phyloP scores from a whole-genome alignment of 371 early-diverging fungal genomes.

The Mortierella sp. region DNA sequence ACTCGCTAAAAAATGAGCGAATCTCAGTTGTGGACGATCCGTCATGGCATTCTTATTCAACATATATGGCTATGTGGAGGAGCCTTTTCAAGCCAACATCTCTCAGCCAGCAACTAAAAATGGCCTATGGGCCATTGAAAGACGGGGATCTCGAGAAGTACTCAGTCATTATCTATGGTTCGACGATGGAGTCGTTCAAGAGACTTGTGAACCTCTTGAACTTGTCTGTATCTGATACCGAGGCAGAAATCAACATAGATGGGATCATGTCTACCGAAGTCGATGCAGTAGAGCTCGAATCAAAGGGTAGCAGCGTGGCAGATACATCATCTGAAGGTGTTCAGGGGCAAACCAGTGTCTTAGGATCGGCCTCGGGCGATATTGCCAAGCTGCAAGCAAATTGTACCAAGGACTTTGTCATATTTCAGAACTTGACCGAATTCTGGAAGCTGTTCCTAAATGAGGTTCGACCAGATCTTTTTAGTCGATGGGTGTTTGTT shows the following conservation, averaged over 20 bases:
- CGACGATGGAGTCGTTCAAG: constrained; percentile 41
- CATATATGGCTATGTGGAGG: constrained; percentile 42
- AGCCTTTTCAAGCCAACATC: constrained; percentile 36
- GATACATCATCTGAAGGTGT: constrained; percentile 14
- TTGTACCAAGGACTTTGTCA: constrained; percentile 71
- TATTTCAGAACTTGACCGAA: constrained; percentile 75
- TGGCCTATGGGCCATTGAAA: constrained; percentile 10
- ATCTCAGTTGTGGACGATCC: constrained; percentile 4
- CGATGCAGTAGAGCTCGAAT: constrained; percentile 2
- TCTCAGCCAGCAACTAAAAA: constrained; percentile 30
- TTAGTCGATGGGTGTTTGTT: constrained; percentile 69
- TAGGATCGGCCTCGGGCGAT: constrained; percentile 47
- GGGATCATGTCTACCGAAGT: background rate
- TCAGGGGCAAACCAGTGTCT: background rate
- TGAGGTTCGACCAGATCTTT: constrained; percentile 54
- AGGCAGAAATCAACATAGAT: constrained; percentile 4
- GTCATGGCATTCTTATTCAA: constrained; percentile 33
- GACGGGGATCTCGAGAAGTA: constrained; percentile 22
- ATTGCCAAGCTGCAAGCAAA: constrained; percentile 61
- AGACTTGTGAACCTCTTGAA: constrained; percentile 37
- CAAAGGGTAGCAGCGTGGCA: constrained; percentile 6
- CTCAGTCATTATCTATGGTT: constrained; percentile 29
- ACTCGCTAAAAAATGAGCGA: constrained; percentile 1
- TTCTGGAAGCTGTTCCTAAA: constrained; percentile 73
- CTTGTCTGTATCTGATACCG: constrained; percentile 37